Base-by-base conservation (phyloP, 1,139 yeast species). In the Scheffersomyces segobiensis region DNA sequence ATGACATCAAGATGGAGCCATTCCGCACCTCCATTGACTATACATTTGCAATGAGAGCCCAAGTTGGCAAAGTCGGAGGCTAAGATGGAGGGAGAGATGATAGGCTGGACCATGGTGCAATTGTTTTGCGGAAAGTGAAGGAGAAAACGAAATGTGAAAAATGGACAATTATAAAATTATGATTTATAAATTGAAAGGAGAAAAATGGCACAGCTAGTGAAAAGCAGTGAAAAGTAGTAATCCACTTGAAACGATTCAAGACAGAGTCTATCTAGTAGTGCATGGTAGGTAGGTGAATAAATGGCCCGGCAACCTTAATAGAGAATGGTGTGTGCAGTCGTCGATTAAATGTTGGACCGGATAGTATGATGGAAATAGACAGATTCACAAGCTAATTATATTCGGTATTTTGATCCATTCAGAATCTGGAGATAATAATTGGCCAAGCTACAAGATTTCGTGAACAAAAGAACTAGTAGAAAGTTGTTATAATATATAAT, bases 1-100 rank as follows among this genome's bases (percentile, higher is more conserved):
- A 95, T 95, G 55, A 95, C 96, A 74, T 95, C 99, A 58, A 95
- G 87, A 75, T 95, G 99, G 62, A 96, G 86, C 99, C 99, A 95
- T 67, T 95, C 97, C 48, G 97, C 97, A 49, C 80, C 80, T 54
- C 86, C 84, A 54, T 88, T 82, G 62, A 87, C 85, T 66, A 93
- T 89, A 59, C 84, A 82, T 71, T 89, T 90, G 74, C 98, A 92
- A 63, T 93, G 95, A 65, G 92, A 86, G 55, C 97, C 98, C 63
- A 93, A 79, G 67, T 91, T 85, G 67, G 97, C 89, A 71, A 93
- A 95, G 71, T 95, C 97, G 55, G 96, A 89, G n/a, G 98, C 96
- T 60, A 95, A 84, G 61, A 95, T 90, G 49, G 98, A 92, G 48
- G 99, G 99, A n/a, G 98, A 98, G 67, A 95, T 86, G 68, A 92